Evolutionary conservation across 805 yeast genomes (phyloP).

Genomic region (Kazachstania psychrophila): DNA sequence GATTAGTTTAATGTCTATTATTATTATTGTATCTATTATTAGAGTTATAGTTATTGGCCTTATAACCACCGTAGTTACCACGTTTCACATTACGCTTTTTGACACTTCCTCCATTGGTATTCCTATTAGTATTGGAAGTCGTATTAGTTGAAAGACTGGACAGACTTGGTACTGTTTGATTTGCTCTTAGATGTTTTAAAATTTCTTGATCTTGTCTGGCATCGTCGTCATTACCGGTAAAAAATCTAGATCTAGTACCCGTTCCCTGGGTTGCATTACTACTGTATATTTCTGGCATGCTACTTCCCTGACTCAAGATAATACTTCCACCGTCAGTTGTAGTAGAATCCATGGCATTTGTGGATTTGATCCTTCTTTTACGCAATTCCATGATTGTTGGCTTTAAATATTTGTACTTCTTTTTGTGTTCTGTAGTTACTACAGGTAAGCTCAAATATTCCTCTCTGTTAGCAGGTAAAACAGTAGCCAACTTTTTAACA

Average conservation of each 20-base stretch:
- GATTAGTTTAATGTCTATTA: too few species aligned
- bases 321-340: constrained; percentile 3
- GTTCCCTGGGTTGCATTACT: constrained; percentile 3
- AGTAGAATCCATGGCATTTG: neutral
- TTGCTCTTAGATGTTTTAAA: constrained; percentile 5
- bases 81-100: constrained; percentile 6
- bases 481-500: constrained; percentile 19
- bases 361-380: constrained; percentile 10
- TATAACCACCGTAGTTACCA: neutral
- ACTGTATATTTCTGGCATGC: constrained; percentile 8
- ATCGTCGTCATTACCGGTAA: constrained; percentile 10
- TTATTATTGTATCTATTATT: neutral
- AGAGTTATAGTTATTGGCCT: neutral
- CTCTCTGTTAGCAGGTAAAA: constrained; percentile 19
- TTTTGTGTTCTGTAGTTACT: constrained; percentile 13
- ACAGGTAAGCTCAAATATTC: constrained; percentile 19
- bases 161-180: too few species aligned
- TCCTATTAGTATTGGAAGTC: constrained; percentile 5
- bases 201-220: constrained; percentile 14
- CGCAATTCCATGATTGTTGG: constrained; percentile 17
- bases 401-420: constrained; percentile 19
- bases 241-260: constrained; percentile 18
- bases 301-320: constrained; percentile 12
- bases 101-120: constrained; percentile 5
- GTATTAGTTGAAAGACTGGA: neutral